Conservation (phyloP, 345 rosid genomes). For the Punica granatum region DNA sequence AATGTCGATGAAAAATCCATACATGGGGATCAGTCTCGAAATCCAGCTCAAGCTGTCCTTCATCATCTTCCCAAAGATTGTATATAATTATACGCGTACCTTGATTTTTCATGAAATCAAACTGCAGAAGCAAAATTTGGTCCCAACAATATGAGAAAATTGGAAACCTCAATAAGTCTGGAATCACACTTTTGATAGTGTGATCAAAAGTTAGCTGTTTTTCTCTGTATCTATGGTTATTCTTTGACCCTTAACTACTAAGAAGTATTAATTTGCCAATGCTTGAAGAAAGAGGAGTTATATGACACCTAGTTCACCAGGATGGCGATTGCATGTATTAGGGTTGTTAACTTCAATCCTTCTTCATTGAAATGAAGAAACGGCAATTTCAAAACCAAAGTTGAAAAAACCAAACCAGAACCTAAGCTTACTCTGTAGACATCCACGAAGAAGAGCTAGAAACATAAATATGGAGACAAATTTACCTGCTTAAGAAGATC, state of each 20-base stretch:
- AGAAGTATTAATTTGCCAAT: no score
- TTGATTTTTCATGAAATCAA: constrained; percentile 32
- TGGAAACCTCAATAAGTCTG: neutral
- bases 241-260: neutral
- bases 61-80: constrained; percentile 83
- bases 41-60: constrained; percentile 56
- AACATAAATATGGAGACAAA: neutral
- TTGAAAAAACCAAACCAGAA: neutral
- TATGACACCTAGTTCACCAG: no score
- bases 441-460: neutral
- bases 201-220: neutral
- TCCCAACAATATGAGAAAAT: neutral
- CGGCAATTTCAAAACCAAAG: neutral
- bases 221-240: neutral
- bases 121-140: constrained; percentile 26
- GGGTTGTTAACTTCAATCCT: neutral
- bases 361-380: neutral
- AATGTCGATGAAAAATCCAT: constrained; percentile 11
- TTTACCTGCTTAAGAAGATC: constrained; percentile 47
- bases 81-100: constrained; percentile 63
- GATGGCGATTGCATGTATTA: neutral
- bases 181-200: neutral
- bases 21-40: constrained; percentile 55
- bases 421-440: neutral
- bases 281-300: no score